Evolutionary conservation across 2,329 filamentous ascomycete species (phyloP).

Genomic region (Aspergillus intermedius): DNA sequence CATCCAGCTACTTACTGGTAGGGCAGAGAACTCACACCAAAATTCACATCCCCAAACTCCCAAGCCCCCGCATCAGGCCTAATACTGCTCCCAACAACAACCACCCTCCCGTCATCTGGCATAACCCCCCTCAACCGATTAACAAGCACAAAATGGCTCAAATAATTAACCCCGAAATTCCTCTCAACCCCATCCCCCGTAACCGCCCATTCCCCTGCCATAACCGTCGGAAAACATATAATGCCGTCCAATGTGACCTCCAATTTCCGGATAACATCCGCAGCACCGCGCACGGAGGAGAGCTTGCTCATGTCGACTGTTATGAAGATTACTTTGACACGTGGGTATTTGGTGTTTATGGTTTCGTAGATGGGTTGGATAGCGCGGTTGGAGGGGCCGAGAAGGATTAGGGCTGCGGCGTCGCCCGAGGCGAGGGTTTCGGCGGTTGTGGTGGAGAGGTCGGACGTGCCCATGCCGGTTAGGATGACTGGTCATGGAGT

Average conservation of each 20-base stretch:
- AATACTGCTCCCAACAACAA: slow-evolving; percentile 17
- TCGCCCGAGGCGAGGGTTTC: slow-evolving; percentile 20
- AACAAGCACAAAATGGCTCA: slow-evolving; percentile 18
- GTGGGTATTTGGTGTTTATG: slow-evolving; percentile 14
- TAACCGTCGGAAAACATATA: slow-evolving; percentile 13
- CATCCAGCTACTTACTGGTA: neutral
- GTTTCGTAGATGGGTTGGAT: slow-evolving; percentile 19
- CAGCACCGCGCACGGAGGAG: slow-evolving; percentile 12
- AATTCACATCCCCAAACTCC: slow-evolving; percentile 15
- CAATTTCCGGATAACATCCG: slow-evolving; percentile 10
- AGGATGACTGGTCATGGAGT: slow-evolving; percentile 17
- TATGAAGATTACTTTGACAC: slow-evolving; percentile 16
- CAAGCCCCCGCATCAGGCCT: slow-evolving; percentile 14
- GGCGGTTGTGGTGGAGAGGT: slow-evolving; percentile 21
- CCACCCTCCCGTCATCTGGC: slow-evolving; percentile 9
- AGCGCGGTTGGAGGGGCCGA: slow-evolving; percentile 19
- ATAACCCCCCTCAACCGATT: slow-evolving; percentile 13
- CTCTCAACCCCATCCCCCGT: slow-evolving; percentile 18
- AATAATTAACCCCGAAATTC: slow-evolving; percentile 22
- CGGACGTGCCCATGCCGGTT: slow-evolving; percentile 16
- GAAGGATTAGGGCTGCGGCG: slow-evolving; percentile 22
- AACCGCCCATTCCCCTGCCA: slow-evolving; percentile 12
- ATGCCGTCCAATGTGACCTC: slow-evolving; percentile 17
- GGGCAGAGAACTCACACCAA: slow-evolving; percentile 11
- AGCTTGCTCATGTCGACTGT: slow-evolving; percentile 10